phyloP scores from a whole-genome alignment of 2,329 filamentous ascomycete genomes.

The Harringtonia aguacate region DNA sequence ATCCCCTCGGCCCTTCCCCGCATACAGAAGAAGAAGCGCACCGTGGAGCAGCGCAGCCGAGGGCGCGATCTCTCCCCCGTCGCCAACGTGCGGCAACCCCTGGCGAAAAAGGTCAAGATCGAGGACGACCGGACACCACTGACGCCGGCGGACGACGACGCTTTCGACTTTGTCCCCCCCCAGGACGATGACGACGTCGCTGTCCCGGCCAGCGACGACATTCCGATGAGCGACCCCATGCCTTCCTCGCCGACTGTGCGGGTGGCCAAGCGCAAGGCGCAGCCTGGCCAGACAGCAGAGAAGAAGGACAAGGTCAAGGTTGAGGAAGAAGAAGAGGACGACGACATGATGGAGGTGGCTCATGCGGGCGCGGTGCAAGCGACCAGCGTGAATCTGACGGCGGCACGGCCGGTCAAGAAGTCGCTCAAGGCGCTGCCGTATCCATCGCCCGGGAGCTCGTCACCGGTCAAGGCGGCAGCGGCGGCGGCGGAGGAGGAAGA shows the following conservation, averaged over 20 bases:
- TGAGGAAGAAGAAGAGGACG: slow-evolving; percentile 53
- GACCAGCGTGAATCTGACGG: slow-evolving; percentile 74
- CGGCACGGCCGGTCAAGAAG: slow-evolving; percentile 68
- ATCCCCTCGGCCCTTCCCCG: slow-evolving; percentile 42
- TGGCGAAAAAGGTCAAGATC: slow-evolving; percentile 46
- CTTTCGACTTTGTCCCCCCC: slow-evolving; percentile 14
- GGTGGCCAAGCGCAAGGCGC: slow-evolving; percentile 59
- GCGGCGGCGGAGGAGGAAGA: slow-evolving; percentile 30
- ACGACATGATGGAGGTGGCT: slow-evolving; percentile 77
- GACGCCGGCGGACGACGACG: slow-evolving; percentile 41
- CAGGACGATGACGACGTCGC: slow-evolving; percentile 30
- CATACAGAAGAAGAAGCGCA: slow-evolving; percentile 54
- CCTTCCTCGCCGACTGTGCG: slow-evolving; percentile 82
- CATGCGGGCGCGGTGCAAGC: slow-evolving; percentile 60
- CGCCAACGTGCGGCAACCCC: slow-evolving; percentile 38
- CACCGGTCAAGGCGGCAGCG: slow-evolving; percentile 41
- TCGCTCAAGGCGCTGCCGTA: slow-evolving; percentile 52
- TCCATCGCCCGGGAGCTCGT: slow-evolving; percentile 66
- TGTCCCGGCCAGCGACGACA: slow-evolving; percentile 25
- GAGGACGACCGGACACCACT: slow-evolving; percentile 37
- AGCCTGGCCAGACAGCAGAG: slow-evolving; percentile 10
- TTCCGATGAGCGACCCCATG: slow-evolving; percentile 74
- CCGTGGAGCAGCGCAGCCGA: slow-evolving; percentile 61
- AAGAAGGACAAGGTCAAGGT: slow-evolving; percentile 13
- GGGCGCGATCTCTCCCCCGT: slow-evolving; percentile 71